phyloP scores from a whole-genome alignment of 2,329 filamentous ascomycete genomes.

The Colletotrichum abscissum region DNA sequence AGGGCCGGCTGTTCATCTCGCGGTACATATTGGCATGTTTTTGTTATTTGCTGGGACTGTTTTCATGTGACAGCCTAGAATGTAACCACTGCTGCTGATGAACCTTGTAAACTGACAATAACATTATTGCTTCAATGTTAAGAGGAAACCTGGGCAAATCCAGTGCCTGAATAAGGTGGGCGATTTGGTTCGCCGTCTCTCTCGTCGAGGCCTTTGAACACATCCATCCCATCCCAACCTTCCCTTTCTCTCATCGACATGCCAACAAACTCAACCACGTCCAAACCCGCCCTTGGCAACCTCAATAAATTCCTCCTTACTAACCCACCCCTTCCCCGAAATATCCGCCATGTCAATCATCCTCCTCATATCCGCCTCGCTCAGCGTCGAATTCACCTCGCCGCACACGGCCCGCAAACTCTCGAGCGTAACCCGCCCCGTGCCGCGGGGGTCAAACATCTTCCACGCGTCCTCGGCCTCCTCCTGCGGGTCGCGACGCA shows the following conservation, averaged over 20 bases:
- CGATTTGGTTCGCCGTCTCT: background rate
- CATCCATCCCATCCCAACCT: background rate
- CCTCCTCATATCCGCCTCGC: conserved; percentile 90
- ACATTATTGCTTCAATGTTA: background rate
- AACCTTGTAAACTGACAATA: background rate
- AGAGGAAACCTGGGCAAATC: background rate
- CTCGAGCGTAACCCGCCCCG: conserved; percentile 89
- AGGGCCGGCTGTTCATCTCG: conserved; percentile 58
- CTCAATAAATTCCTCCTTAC: conserved; percentile 75
- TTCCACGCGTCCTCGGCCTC: conserved; percentile 93
- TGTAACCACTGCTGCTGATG: background rate
- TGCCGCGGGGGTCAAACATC: conserved; percentile 92
- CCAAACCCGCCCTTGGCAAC: conserved; percentile 50
- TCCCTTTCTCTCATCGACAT: background rate
- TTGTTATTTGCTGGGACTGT: conserved; percentile 46
- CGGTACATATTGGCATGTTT: conserved; percentile 53
- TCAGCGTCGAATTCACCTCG: conserved; percentile 85
- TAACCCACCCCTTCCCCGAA: conserved; percentile 86
- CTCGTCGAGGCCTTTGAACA: background rate
- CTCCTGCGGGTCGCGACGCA: conserved; percentile 85
- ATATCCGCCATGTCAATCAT: conserved; percentile 99
- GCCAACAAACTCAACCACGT: background rate
- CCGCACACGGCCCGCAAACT: conserved; percentile 89
- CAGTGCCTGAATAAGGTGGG: background rate
- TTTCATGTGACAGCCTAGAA: background rate